phyloP scores from a whole-genome alignment of 768 basidiomycete genomes.

The Boletus sensibilis region DNA sequence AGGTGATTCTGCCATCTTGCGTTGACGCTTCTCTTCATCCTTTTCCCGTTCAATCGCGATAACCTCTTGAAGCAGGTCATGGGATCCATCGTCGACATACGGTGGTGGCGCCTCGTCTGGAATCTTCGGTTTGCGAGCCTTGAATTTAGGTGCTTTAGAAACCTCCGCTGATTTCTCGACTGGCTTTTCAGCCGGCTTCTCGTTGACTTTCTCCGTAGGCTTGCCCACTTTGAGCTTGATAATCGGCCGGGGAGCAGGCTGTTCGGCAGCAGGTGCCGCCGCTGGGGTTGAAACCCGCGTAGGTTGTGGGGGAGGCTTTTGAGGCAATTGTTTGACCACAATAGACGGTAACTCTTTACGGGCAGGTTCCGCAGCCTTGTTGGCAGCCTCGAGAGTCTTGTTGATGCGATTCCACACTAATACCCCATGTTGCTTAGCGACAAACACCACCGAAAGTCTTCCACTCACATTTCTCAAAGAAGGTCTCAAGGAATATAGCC shows the following conservation, averaged over 20 bases:
- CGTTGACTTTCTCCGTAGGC: slow-evolving; percentile 30
- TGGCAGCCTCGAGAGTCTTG: slow-evolving; percentile 72
- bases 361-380: slow-evolving; percentile 39
- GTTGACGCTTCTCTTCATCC: slow-evolving; percentile 51
- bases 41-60: slow-evolving; percentile 75
- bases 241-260: slow-evolving; percentile 48
- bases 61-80: slow-evolving; percentile 79
- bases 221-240: slow-evolving; percentile 70
- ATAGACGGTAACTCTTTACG: slow-evolving; percentile 27
- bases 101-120: slow-evolving; percentile 55
- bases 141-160: slow-evolving; percentile 39
- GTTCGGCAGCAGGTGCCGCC: slow-evolving; percentile 22
- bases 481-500: slow-evolving; percentile 69
- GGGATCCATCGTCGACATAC: slow-evolving; percentile 78
- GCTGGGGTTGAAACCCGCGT: slow-evolving; percentile 6
- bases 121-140: slow-evolving; percentile 44
- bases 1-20: slow-evolving; percentile 39
- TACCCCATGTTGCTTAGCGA: slow-evolving; percentile 5
- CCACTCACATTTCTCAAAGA: slow-evolving; percentile 82
- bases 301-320: slow-evolving; percentile 17
- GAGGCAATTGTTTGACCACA: slow-evolving; percentile 23
- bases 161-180: slow-evolving; percentile 31
- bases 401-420: slow-evolving; percentile 86
- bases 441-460: slow-evolving; percentile 1
- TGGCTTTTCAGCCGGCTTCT: slow-evolving; percentile 27